phyloP scores from a whole-genome alignment of 768 basidiomycete species.

The Tephrocybe sp. region DNA sequence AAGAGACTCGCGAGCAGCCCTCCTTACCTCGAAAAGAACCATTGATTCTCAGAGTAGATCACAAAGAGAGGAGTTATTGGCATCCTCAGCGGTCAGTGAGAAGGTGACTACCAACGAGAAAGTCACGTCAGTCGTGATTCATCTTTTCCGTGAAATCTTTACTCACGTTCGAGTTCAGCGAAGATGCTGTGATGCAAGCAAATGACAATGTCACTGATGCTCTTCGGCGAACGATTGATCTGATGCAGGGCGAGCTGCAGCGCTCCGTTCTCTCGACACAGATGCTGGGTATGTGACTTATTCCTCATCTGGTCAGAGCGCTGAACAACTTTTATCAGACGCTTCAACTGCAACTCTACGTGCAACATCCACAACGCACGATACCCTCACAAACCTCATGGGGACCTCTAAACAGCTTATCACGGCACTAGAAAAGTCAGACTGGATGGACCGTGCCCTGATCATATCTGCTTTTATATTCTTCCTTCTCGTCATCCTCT shows the following conservation, averaged over 20 bases:
- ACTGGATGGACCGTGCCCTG: conserved; percentile 88
- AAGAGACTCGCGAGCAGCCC: conserved; percentile 61
- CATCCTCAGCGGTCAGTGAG: conserved; percentile 45
- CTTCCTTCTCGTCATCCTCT: conserved; percentile 81
- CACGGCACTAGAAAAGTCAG: conserved; percentile 83
- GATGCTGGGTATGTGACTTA: conserved; percentile 61
- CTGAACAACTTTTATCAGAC: conserved; percentile 41
- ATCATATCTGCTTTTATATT: conserved; percentile 78
- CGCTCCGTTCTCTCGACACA: conserved; percentile 83
- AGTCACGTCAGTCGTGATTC: conserved; percentile 44
- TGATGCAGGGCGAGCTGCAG: conserved; percentile 93
- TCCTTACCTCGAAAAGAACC: conserved; percentile 69
- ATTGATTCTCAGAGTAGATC: conserved; percentile 62
- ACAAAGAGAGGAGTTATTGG: conserved; percentile 67
- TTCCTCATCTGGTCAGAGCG: not conserved
- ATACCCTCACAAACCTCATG: conserved; percentile 68
- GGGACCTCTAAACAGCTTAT: conserved; percentile 81
- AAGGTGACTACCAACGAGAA: conserved; percentile 55
- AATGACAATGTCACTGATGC: conserved; percentile 87
- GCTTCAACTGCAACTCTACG: conserved; percentile 74
- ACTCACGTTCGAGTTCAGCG: conserved; percentile 35
- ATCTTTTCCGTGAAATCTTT: not conserved
- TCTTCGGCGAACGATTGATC: conserved; percentile 74
- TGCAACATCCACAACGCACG: conserved; percentile 74
- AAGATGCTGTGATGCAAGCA: conserved; percentile 87